Conservation (phyloP, 805 yeast genomes). For the Candida maris region DNA sequence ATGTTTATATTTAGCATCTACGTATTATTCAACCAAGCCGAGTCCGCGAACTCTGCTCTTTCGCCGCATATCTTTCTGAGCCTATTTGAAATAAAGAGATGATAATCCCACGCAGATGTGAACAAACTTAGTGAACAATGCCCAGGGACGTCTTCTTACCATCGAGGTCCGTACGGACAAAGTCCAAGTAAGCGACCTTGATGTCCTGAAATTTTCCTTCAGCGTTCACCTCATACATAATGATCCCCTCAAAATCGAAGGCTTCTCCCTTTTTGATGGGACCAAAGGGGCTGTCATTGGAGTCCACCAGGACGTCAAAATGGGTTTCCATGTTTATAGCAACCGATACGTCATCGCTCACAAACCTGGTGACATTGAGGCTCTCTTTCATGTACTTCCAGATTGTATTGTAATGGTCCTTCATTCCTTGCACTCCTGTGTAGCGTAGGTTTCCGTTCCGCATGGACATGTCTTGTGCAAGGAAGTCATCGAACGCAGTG, state of each 20-base stretch:
- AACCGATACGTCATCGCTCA: constrained; percentile 1
- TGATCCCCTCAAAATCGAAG: constrained; percentile 3
- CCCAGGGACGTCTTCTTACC: constrained; percentile 2
- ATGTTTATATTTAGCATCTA: no score
- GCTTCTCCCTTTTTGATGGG: constrained; percentile 1
- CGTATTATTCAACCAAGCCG: no score
- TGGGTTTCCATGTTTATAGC: constrained; percentile 1
- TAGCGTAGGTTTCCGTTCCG: constrained; percentile 3
- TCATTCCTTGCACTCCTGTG: constrained; percentile 4
- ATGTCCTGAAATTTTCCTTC: constrained; percentile 3
- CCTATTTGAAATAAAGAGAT: no score
- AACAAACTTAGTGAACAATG: constrained; percentile 1
- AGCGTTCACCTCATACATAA: constrained; percentile 1
- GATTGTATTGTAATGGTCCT: constrained; percentile 3
- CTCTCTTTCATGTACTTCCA: constrained; percentile 3
- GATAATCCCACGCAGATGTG: no score
- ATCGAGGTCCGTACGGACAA: constrained; percentile 1
- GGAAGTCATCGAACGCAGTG: constrained; percentile 2
- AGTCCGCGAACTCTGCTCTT: no score
- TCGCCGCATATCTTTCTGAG: no score
- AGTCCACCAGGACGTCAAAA: neutral
- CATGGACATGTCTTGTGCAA: constrained; percentile 2
- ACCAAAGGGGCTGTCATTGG: constrained; percentile 1
- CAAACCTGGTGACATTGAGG: constrained; percentile 1
- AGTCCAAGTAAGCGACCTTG: constrained; percentile 3